Percentiles rank a stretch among this genome's conserved stretches.
These are phyloP conservation scores for Pythium aphanidermatum DNA, from an alignment of 352 stramenopile species.

Conservation along the genomic window DNA sequence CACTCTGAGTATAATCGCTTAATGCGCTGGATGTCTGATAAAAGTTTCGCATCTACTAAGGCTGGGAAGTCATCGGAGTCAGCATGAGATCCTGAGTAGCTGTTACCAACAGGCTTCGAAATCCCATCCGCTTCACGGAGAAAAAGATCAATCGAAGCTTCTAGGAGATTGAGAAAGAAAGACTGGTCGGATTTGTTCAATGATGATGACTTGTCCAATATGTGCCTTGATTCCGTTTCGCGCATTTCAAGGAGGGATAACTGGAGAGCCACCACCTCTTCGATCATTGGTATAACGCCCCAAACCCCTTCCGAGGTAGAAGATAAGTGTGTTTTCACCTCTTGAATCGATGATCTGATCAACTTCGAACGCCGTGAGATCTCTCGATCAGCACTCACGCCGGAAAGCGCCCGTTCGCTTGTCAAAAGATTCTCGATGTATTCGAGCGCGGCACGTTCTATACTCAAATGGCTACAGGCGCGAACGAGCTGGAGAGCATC, in stretches of 20 bases:
- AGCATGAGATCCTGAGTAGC: background rate
- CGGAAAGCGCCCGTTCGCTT: slow-evolving; percentile 8
- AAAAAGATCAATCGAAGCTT: slow-evolving; percentile 23
- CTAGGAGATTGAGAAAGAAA: slow-evolving; percentile 35
- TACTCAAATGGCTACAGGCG: slow-evolving; percentile 44
- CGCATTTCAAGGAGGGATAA: slow-evolving; percentile 34
- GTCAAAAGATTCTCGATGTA: slow-evolving; percentile 64
- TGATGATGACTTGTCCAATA: background rate
- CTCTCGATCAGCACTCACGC: background rate
- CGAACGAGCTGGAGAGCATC: slow-evolving; percentile 62
- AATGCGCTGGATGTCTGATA: slow-evolving; percentile 40
- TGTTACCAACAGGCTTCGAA: background rate
- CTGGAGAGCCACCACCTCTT: slow-evolving; percentile 47
- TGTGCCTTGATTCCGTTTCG: slow-evolving; percentile 23
- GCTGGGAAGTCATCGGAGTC: slow-evolving; percentile 14
- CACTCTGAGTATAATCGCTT: slow-evolving; percentile 26
- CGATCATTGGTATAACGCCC: slow-evolving; percentile 34
- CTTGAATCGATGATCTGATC: slow-evolving; percentile 23
- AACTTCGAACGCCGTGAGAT: slow-evolving; percentile 24
- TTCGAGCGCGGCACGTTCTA: slow-evolving; percentile 41
- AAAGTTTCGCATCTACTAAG: slow-evolving; percentile 21
- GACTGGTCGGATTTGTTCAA: slow-evolving; percentile 3
- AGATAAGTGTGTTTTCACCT: slow-evolving; percentile 18
- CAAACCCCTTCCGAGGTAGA: slow-evolving; percentile 10
- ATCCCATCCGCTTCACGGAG: slow-evolving; percentile 13